Evolutionary conservation across 2,329 filamentous ascomycete genomes (phyloP), one percentile per base, ranked within the genome.

Genomic region (Cyphellophora europaea): DNA sequence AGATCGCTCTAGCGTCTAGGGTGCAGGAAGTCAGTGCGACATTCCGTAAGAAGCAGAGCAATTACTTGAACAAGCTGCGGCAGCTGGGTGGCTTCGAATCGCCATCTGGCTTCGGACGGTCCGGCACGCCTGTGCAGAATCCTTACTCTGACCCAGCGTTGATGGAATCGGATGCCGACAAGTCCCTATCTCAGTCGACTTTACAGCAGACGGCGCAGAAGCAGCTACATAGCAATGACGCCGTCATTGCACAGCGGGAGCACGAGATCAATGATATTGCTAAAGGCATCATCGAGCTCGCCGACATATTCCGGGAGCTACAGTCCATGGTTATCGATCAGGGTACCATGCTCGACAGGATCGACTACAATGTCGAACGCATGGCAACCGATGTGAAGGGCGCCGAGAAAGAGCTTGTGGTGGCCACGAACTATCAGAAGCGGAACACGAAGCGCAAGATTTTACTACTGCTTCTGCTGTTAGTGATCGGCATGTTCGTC

Each of bases 221-320:
- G n/a, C 3, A 3, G n/a, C 51, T 73, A 72, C 47, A 71, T 74
- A 81, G 79, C 39, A 87, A 93, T 53, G 89, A 96, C 54, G 70
- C 79, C 3, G 77, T 77, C 23, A 96, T 98, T 49, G 75, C 80
- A 42, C 91, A 96, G 57, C 83, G 91, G 44, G 91, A 98, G 61
- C 79, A 83, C 27, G 91, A 96, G 59, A 98, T 98, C 51, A 93
- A 93, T 54, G 88, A 95, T 50, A 98, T 98, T 44, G 91, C 91
- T 2, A 88, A 95, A 56, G 89, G 91, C 38, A 96, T 98, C 59
- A 96, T 98, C 52, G 89, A 96, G 55, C 68, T 98, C 5, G 85
- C 89, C 3, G 91, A 95, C 56, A 85, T 98, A 33, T 98, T 98
- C 66, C 85, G 93, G 43, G 91, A 98, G 52, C 67, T 98, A 18